Conservation (phyloP, 345 rosid genomes). For the Boechera divaricarpa region DNA sequence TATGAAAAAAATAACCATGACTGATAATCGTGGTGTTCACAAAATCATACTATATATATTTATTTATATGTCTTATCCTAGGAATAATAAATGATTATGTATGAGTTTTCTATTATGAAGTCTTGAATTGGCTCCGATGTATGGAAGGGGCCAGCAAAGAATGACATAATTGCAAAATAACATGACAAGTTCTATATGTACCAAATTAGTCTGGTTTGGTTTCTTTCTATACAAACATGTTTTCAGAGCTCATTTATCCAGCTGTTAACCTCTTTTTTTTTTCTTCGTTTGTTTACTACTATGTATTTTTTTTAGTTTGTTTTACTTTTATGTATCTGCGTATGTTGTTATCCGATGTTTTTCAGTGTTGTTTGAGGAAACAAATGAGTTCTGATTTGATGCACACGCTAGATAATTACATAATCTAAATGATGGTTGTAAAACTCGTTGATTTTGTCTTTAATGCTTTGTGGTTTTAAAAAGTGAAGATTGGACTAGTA, state of each 20-base stretch:
- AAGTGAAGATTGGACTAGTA: not conserved
- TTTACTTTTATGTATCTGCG: not conserved
- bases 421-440: not conserved
- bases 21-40: conserved; percentile 23
- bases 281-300: not conserved
- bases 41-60: conserved; percentile 3
- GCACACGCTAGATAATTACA: conserved; percentile 7
- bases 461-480: conserved; percentile 9
- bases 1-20: conserved; percentile 9
- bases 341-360: conserved; percentile 4
- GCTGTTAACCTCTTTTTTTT: conserved; percentile 1
- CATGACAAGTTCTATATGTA: conserved; percentile 39
- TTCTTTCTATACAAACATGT: conserved; percentile 38
- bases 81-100: conserved; percentile 35
- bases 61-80: conserved; percentile 29
- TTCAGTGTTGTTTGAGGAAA: not conserved
- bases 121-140: conserved; percentile 31
- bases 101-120: conserved; percentile 28
- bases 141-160: conserved; percentile 37
- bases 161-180: conserved; percentile 42
- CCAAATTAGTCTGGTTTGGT: conserved; percentile 38
- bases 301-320: not conserved
- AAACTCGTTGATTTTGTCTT: not conserved
- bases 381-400: not conserved
- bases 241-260: conserved; percentile 39